These are phyloP conservation scores for Solanum corneliomulleri DNA, from an alignment of 257 asterid genomes.

Conservation along the genomic window DNA sequence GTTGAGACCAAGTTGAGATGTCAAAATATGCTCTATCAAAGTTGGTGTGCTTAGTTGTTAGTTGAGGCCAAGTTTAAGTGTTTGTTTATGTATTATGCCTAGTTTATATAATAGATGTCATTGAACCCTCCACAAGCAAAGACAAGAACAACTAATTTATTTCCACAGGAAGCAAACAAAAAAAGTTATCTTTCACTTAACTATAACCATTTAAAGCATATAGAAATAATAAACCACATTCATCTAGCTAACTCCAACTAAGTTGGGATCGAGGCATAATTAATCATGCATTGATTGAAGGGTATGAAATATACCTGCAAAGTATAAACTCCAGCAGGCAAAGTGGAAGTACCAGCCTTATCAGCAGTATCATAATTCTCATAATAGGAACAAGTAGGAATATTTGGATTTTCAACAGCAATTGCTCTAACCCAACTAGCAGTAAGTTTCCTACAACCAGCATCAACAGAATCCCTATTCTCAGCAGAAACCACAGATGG, in stretches of 20 bases:
- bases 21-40: not conserved
- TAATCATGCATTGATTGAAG: not conserved
- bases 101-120: not conserved
- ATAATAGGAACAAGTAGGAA: constrained; percentile 65
- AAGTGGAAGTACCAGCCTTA: constrained; percentile 52
- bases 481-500: constrained; percentile 75
- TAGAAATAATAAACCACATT: not conserved
- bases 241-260: not conserved
- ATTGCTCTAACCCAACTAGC: constrained; percentile 86
- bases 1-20: not conserved
- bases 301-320: constrained; percentile 41
- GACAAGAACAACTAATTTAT: not conserved
- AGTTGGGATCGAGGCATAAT: not conserved
- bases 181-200: not conserved
- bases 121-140: not conserved
- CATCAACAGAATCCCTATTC: constrained; percentile 95
- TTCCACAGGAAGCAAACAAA: not conserved
- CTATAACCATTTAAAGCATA: not conserved
- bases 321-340: constrained; percentile 95
- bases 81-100: not conserved
- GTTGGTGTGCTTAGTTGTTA: not conserved
- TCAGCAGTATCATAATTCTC: constrained; percentile 68
- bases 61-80: not conserved
- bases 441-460: constrained; percentile 86
- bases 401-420: constrained; percentile 62